A percentile compares a stretch with the other conserved stretches of the same genome.
phyloP scores from a whole-genome alignment of 148 eudicot species.

The Limonium bicolor region DNA sequence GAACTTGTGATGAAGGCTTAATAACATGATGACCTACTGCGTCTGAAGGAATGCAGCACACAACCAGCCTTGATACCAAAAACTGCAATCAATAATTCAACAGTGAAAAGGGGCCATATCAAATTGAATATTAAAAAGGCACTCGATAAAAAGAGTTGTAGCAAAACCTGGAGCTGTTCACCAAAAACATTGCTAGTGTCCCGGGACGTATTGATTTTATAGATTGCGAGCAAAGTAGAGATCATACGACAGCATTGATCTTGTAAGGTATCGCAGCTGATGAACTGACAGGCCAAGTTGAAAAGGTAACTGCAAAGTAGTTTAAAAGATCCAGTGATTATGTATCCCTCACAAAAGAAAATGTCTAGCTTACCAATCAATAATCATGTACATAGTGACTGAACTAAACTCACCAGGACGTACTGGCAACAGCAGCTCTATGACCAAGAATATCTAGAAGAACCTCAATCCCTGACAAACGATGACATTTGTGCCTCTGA shows the following conservation, averaged over 20 bases:
- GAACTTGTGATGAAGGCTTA: slow-evolving; percentile 40
- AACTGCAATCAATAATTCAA: no score
- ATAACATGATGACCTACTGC: slow-evolving; percentile 14
- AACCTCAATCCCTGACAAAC: slow-evolving; percentile 76
- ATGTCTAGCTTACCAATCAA: no score
- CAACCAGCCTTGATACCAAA: slow-evolving; percentile 76
- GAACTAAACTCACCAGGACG: slow-evolving; percentile 42
- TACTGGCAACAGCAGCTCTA: slow-evolving; percentile 73
- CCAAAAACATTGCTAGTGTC: slow-evolving; percentile 61
- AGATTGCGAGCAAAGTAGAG: slow-evolving; percentile 45
- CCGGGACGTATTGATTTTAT: slow-evolving; percentile 29
- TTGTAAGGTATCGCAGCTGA: slow-evolving; percentile 44
- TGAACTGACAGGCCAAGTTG: slow-evolving; percentile 63
- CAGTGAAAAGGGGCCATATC: no score
- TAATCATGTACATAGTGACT: neutral
- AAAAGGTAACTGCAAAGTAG: slow-evolving; percentile 63
- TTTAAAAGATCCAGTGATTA: no score
- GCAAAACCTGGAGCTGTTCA: slow-evolving; percentile 82
- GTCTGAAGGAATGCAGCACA: slow-evolving; percentile 33
- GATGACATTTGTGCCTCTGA: slow-evolving; percentile 63
- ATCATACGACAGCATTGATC: slow-evolving; percentile 72
- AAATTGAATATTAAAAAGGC: no score
- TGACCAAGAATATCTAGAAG: slow-evolving; percentile 65
- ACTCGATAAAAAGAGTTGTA: neutral
- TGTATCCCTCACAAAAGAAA: no score